Percentiles rank a stretch among this genome's conserved stretches.
Evolutionary conservation across 2,329 filamentous ascomycete genomes (phyloP).

Genomic region (Xylaria sp.): DNA sequence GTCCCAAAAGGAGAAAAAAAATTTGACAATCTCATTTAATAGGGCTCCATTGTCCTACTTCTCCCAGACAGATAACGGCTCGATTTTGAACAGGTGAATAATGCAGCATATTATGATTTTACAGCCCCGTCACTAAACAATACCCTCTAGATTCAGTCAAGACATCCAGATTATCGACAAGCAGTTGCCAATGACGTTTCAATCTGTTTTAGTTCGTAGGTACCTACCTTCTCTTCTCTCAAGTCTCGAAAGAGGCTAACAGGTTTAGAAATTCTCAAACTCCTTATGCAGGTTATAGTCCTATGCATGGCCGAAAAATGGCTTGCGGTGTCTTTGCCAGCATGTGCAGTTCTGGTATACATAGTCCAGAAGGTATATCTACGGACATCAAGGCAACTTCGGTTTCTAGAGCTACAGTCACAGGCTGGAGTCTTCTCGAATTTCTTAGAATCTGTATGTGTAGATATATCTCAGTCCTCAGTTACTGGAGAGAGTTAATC

Average conservation of each 20-base stretch:
- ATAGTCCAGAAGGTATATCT: slow-evolving; percentile 62
- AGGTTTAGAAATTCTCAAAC: slow-evolving; percentile 52
- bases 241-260: neutral
- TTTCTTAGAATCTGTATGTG: slow-evolving; percentile 41
- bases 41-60: slow-evolving; percentile 56
- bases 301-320: slow-evolving; percentile 58
- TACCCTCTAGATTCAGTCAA: slow-evolving; percentile 54
- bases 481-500: neutral
- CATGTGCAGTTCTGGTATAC: slow-evolving; percentile 55
- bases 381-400: slow-evolving; percentile 65
- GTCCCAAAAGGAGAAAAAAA: too few relatives aligned
- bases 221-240: slow-evolving; percentile 45
- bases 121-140: neutral
- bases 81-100: slow-evolving; percentile 53
- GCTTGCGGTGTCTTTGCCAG: slow-evolving; percentile 58
- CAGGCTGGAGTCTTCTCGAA: slow-evolving; percentile 53
- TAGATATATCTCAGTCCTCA: neutral
- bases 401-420: slow-evolving; percentile 65
- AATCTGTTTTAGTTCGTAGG: slow-evolving; percentile 51
- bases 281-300: slow-evolving; percentile 56
- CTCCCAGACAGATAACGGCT: slow-evolving; percentile 53
- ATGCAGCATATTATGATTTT: neutral
- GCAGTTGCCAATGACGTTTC: slow-evolving; percentile 52
- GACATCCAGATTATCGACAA: slow-evolving; percentile 58
- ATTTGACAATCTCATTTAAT: neutral